Percentiles rank a stretch among this genome's conserved stretches.
Conservation (phyloP, 345 rosid species). For the Ceriops zippeliana region DNA sequence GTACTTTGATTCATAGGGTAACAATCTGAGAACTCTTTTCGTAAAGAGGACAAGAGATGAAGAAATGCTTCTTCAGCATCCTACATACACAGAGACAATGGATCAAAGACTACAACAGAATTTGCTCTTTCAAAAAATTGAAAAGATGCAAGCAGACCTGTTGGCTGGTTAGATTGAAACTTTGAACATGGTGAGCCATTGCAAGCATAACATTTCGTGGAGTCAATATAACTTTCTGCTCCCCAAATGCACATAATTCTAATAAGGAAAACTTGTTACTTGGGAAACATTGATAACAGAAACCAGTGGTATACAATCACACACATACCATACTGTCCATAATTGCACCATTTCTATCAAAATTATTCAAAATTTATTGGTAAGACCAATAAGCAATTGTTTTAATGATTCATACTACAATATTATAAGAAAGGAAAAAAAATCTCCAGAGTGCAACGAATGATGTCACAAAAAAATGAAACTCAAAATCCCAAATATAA, state of each 20-base stretch:
- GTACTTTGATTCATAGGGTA: conserved; percentile 46
- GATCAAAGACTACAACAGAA: conserved; percentile 12
- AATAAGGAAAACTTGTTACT: conserved; percentile 11
- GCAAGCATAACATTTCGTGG: conserved; percentile 74
- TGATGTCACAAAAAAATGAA: background rate
- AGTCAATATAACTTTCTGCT: conserved; percentile 42
- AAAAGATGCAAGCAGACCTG: conserved; percentile 48
- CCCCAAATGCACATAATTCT: conserved; percentile 46
- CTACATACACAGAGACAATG: conserved; percentile 32
- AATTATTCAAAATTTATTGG: background rate
- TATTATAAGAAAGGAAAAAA: background rate
- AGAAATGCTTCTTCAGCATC: conserved; percentile 94
- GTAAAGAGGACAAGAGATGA: conserved; percentile 69
- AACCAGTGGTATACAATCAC: background rate
- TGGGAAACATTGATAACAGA: background rate
- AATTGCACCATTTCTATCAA: background rate
- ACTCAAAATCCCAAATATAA: background rate
- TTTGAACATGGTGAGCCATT: conserved; percentile 46
- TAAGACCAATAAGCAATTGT: background rate
- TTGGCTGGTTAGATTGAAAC: conserved; percentile 70
- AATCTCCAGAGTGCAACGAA: background rate
- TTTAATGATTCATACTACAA: background rate
- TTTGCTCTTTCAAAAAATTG: background rate
- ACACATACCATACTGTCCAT: background rate
- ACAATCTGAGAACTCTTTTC: conserved; percentile 59